Base-by-base conservation (phyloP, 1,284 basidiomycete genomes). In the Microbotryum silenes-acaulis region DNA sequence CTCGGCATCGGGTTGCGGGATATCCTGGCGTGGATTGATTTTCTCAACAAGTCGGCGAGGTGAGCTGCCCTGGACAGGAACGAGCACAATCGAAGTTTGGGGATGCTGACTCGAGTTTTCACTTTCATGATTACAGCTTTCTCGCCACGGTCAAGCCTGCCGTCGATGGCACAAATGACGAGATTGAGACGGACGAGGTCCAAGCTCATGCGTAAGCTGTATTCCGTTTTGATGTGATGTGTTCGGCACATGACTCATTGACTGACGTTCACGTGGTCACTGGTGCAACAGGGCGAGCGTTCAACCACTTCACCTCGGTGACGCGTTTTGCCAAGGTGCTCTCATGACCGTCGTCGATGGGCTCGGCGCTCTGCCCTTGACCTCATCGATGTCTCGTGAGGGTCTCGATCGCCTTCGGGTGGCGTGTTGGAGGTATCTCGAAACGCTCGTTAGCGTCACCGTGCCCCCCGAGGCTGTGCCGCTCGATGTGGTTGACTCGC, bases 1-100 rank as follows among this genome's bases (percentile, higher is more conserved):
- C 78, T 88, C 57, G 87, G 88, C 6, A 58, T 73, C 60, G 69
- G 68, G 56, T 77, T 98, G 58, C 84, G 97, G 64, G 96, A 99
- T 76, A 85, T 97, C 54, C 77, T 97, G 70, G 89, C 90, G 10
- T 99, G 96, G 96, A 85, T 93, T 9, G 77, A 80, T 21, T 98
- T 99, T 75, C 85, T 86, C 14, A 93, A 94, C 74, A 78, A 81
- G 3, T 60, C 62, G n/a, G 57, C 56, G 6, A 56, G 37, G 51
- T 53, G 51, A 53, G 25, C 31, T 29, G 31, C 12, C 12, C 21
- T 50, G 12, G 48, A 23, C 48, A 16, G 21, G 5, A 50, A 23
- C 6, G 14, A 20, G 48, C 20, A 4, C 21, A 5, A n/a, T 23
- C 20, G 51, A 14, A 27, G 9, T 53, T 14, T 7, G 51, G 16